Evolutionary conservation across 2,329 filamentous ascomycete genomes (phyloP), one percentile per base, ranked within the genome.

Genomic region (Aspergillus sp.): DNA sequence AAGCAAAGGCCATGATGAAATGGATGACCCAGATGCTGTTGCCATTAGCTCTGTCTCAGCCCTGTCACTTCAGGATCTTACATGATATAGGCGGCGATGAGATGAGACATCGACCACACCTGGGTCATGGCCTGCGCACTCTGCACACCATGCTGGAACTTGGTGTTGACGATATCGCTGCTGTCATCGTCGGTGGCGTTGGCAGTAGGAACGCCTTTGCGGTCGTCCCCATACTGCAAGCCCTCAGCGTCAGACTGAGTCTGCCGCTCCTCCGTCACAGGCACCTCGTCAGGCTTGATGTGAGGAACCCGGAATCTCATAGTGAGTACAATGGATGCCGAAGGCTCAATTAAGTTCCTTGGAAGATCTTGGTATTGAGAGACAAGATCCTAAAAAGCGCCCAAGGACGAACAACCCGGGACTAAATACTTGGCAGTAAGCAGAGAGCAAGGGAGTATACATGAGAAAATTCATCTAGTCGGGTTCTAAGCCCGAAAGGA

Each of bases 91-190:
- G 45, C 48, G 14, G 17, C 2, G 11, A 54, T 43, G 16, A 57
- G 48, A 52, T 57, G 54, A 32, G 45, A 35, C 22, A 48, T 54
- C 4, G 54, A 48, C 54, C 54, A 57, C 9, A 54, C 52, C 14
- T 57, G 54, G 24, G 54, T 57, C 54, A 57, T 57, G 40, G 54
- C 54, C 40, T 57, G 54, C 17, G 52, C 52, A 26, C 49, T 50
- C 49, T 57, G 54, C 10, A 57, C 54, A 50, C 54, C 54, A 50
- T 54, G 52, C 47, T 57, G 52, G n/a, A 50, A 54, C 8, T 57
- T 44, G 9, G 40, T 35, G 14, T 54, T 54, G n/a, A 57, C 54
- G 17, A 57, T 7, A 22, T 57, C 52, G 16, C 44, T 47, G n/a
- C 48, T 19, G n/a, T 19, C 40, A 14, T 57, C 43, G 11, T 54